Evolutionary conservation across 352 stramenopile genomes (phyloP).

Genomic region (Phytophthora vignae): DNA sequence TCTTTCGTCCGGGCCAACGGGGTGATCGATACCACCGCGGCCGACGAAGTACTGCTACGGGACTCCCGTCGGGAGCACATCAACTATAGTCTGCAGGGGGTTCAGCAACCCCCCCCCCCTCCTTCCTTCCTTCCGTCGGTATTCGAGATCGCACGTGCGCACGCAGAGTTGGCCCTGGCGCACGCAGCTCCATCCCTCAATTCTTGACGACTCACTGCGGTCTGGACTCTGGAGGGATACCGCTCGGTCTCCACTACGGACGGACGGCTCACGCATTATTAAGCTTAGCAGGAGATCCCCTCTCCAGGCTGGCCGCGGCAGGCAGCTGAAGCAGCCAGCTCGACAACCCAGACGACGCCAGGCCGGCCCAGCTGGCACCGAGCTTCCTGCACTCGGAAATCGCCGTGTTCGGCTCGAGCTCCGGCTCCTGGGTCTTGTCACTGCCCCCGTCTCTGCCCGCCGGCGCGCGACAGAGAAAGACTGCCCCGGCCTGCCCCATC

Average conservation of each 20-base stretch:
- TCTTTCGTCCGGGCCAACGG: not conserved
- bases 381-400: not conserved
- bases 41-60: not conserved
- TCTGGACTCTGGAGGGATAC: too few species aligned
- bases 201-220: not conserved
- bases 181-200: not conserved
- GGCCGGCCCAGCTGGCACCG: not conserved
- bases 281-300: too few species aligned
- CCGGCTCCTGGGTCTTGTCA: constrained; percentile 8
- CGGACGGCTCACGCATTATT: too few species aligned
- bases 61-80: too few species aligned
- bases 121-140: not conserved
- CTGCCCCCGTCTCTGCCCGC: constrained; percentile 1
- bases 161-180: not conserved
- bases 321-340: not conserved
- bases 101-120: too few species aligned
- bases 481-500: not conserved
- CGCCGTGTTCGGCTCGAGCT: not conserved
- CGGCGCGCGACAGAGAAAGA: not conserved
- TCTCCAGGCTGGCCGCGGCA: too few species aligned
- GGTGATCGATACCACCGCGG: not conserved
- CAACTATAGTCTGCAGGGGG: not conserved
- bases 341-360: not conserved
- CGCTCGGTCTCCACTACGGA: not conserved
- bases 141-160: not conserved